Percentiles rank a stretch among this genome's conserved stretches.
Conservation (phyloP, 2,329 filamentous ascomycete species). For the Neospermospora avenae region DNA sequence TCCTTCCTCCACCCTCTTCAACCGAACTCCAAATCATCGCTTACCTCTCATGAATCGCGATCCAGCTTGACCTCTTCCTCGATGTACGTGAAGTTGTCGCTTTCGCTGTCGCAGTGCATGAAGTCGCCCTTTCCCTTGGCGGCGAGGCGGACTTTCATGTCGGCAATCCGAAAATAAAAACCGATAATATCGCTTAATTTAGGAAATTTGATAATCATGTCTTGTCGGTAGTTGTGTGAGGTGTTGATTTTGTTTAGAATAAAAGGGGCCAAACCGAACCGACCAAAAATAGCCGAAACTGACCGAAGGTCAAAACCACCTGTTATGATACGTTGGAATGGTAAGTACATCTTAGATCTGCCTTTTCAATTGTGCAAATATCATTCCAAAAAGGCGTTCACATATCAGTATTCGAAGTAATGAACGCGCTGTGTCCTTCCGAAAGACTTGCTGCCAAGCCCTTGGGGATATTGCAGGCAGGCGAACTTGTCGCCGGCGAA, state of each 20-base stretch:
- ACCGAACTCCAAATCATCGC: conserved; percentile 17
- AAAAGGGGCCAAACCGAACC: neutral
- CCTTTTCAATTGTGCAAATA: too few relatives aligned
- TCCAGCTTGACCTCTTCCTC: conserved; percentile 13
- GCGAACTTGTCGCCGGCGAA: too few relatives aligned
- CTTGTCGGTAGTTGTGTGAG: neutral
- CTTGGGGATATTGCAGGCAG: too few relatives aligned
- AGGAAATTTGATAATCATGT: too few relatives aligned
- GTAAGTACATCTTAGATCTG: too few relatives aligned
- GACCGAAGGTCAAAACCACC: neutral
- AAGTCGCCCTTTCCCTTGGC: conserved; percentile 14
- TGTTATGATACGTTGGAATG: neutral
- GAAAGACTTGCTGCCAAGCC: too few relatives aligned
- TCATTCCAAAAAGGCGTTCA: too few relatives aligned
- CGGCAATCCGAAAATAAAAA: too few relatives aligned
- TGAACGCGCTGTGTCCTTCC: too few relatives aligned
- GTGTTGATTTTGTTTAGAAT: neutral
- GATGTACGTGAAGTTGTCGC: conserved; percentile 11
- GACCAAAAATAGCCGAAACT: neutral
- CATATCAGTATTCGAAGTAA: too few relatives aligned
- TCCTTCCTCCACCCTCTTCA: conserved; percentile 10
- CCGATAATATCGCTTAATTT: too few relatives aligned
- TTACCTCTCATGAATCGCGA: conserved; percentile 12
- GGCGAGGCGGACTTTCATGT: conserved; percentile 14
- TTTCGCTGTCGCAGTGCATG: conserved; percentile 2